Evolutionary conservation across 768 basidiomycete genomes (phyloP), one percentile per base, ranked within the genome.

Genomic region (Tulasnella sp.): DNA sequence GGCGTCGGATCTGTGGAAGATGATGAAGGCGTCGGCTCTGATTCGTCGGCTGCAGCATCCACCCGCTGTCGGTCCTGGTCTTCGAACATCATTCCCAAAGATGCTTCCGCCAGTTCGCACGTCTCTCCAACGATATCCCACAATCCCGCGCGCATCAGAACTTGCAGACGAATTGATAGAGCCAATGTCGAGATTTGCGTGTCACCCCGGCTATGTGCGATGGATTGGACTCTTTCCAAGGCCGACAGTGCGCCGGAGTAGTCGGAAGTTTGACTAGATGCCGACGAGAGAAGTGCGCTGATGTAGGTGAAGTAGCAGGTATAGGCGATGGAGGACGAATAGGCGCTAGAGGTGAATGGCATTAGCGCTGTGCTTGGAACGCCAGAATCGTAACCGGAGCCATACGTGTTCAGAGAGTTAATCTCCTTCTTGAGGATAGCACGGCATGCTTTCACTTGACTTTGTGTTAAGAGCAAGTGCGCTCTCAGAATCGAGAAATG

Each of bases 401-500:
- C 72, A 26, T 63, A 76, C 72, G 67, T 37, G 65, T 47, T 78
- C n/a, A 84, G 84, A 1, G 82, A 76, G 34, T 81, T 77, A 26
- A 88, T 77, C 9, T 88, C 82, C 39, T 86, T 85, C 35, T 85
- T 85, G 42, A 91, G 79, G 17, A 86, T 81, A 14, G 84, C 86
- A 42, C 87, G 87, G 0, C 88, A 86, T 74, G 85, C 86, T 78
- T 88, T 90, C 5, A 82, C 75, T 76, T 88, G 88, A 22, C 78
- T 79, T 76, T 86, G 82, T 81, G 81, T 78, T 83, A 80, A 76
- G 36, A 87, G 81, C 65, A 92, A 82, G 41, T 84, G 86, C 3
- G 88, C 86, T 19, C 89, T 88, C 39, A 91, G 84, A 42, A 87
- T 80, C 0, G 85, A 84, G 29, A 93, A 80, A 72, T 86, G 85